Evolutionary conservation across 2,329 filamentous ascomycete species (phyloP).

Genomic region (Epichloe festucae): DNA sequence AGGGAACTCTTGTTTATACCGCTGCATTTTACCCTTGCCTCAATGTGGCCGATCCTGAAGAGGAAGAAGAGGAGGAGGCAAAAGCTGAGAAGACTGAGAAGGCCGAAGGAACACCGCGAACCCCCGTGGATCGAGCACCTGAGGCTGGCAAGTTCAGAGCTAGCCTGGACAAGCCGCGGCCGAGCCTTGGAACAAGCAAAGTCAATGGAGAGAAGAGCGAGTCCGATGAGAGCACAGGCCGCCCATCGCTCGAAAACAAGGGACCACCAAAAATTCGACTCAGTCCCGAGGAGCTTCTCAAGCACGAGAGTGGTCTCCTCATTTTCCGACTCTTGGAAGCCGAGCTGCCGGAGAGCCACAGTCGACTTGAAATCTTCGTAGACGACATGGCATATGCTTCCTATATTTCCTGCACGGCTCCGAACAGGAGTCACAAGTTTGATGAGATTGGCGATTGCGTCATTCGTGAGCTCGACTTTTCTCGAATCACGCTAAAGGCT

Average conservation of each 20-base stretch:
- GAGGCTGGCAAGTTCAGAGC: conserved; percentile 32
- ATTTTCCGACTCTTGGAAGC: conserved; percentile 92
- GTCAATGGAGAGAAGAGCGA: conserved; percentile 10
- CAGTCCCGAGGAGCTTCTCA: conserved; percentile 63
- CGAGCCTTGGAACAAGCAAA: not conserved
- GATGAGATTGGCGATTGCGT: conserved; percentile 93
- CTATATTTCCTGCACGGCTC: conserved; percentile 68
- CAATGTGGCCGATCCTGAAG: conserved; percentile 77
- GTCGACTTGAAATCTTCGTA: conserved; percentile 76
- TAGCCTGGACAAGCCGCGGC: conserved; percentile 17
- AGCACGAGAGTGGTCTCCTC: conserved; percentile 81
- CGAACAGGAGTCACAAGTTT: conserved; percentile 56
- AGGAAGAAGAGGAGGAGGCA: conserved; percentile 52
- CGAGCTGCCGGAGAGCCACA: conserved; percentile 63
- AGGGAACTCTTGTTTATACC: conserved; percentile 72
- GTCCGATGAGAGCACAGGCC: conserved; percentile 20
- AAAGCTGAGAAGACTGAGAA: conserved; percentile 1
- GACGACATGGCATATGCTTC: conserved; percentile 91
- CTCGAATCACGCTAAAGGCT: conserved; percentile 76
- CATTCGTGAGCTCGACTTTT: conserved; percentile 94
- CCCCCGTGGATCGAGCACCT: conserved; percentile 11
- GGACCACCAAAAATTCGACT: conserved; percentile 65
- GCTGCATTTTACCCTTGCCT: conserved; percentile 83
- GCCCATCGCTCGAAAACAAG: conserved; percentile 27
- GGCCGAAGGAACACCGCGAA: conserved; percentile 1